Evolutionary conservation across 208 protist species (phyloP), one percentile per base, ranked within the genome.

Genomic region (Leptomonas pyrrhocoris): DNA sequence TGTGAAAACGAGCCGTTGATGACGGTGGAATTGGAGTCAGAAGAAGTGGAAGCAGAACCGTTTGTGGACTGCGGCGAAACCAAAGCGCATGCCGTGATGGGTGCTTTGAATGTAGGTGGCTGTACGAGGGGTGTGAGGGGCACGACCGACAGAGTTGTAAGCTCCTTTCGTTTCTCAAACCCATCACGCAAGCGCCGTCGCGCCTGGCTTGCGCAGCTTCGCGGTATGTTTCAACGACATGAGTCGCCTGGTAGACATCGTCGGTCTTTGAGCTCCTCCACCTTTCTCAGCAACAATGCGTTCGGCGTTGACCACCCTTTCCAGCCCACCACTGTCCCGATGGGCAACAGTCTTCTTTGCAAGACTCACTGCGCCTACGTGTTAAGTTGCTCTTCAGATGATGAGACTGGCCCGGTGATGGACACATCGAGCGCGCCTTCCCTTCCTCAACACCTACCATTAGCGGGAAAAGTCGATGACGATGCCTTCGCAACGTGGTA

Each of bases 1-100:
- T 94, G 89, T 60, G 86, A 90, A 48, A 31, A 72, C 23, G 70
- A 68, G 38, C 85, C 89, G 7, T 68, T 92, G 13, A 62, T 86
- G 9, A 76, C 83, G 15, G 73, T 90, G 38, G 63, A 68, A 51
- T 63, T 51, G 56, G 25, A 4, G 0, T 34, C 21, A 51, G n/a
- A 18, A 15, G 45, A 63, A 7, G 27, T 3, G 28, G 21, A 5
- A 27, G 8, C 8, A 15, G 4, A 19, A 53, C 21, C n/a, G 18
- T 2, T 5, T 13, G 9, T 1, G 31, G 30, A 38, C 34, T 9
- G 34, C 19, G 40, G 25, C 19, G 18, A 48, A 40, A 34, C 15
- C 34, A 25, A 31, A 15, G 2, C 19, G 43, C 36, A 42, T 5
- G 30, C 15, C 34, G 7, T 9, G 34, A 12, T 9, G 9, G 34